Conservation (phyloP, 1,284 basidiomycete species). For the Caloboletus firmus region DNA sequence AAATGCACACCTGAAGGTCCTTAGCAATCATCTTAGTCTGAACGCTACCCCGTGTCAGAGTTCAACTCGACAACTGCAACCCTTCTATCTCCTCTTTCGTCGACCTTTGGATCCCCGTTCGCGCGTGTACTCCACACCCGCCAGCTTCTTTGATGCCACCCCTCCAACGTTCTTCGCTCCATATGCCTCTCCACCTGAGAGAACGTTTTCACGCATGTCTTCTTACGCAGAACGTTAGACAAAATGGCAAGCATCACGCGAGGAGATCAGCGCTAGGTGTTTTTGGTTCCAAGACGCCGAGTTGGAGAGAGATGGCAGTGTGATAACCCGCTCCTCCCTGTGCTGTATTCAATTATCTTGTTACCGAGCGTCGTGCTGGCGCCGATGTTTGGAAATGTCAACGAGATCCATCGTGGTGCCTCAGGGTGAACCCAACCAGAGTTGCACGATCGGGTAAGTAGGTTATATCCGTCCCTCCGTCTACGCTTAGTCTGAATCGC, state of each 20-base stretch:
- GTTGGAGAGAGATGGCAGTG: neutral
- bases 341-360: neutral
- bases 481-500: too few relatives aligned
- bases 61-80: too few relatives aligned
- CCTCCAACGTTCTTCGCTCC: neutral
- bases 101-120: neutral
- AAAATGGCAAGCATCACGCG: neutral
- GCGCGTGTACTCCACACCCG: neutral
- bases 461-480: neutral
- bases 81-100: too few relatives aligned
- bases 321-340: neutral
- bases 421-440: neutral
- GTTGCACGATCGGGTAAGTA: neutral
- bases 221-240: neutral
- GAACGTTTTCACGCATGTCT: neutral
- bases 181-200: neutral
- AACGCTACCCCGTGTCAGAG: too few relatives aligned
- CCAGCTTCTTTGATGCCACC: constrained; percentile 9
- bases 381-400: neutral
- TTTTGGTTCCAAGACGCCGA: neutral
- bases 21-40: too few relatives aligned
- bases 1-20: too few relatives aligned
- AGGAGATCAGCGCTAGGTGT: neutral
- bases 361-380: neutral
- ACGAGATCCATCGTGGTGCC: neutral